Conservation (phyloP, 108 stramenopile genomes). For the Cyclotella baltica region DNA sequence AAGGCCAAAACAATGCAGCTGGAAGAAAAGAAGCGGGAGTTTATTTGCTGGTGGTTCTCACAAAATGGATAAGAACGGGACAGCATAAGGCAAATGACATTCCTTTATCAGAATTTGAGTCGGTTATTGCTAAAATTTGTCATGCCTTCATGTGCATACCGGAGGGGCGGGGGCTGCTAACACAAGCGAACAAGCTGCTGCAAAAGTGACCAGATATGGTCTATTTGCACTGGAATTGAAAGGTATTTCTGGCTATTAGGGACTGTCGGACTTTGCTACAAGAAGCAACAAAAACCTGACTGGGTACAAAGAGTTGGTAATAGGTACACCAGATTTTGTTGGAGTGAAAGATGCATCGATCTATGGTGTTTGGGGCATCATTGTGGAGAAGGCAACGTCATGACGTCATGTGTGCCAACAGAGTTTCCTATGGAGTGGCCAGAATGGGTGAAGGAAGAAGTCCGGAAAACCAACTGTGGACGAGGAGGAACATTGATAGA, state of each 20-base stretch:
- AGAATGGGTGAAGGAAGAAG: not conserved
- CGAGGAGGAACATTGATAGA: constrained; percentile 27
- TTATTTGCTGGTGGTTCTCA: not conserved
- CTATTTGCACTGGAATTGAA: not conserved
- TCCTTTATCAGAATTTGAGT: not conserved
- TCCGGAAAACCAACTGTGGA: not conserved
- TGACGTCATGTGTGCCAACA: constrained; percentile 2
- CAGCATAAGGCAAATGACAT: not conserved
- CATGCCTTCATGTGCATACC: too few relatives aligned
- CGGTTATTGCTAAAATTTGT: not conserved
- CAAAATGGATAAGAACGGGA: not conserved
- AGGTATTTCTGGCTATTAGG: not conserved
- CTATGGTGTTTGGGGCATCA: constrained; percentile 17
- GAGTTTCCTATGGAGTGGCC: constrained; percentile 40
- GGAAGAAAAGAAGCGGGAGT: not conserved
- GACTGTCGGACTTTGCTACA: not conserved
- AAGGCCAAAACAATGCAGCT: not conserved
- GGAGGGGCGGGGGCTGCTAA: too few relatives aligned
- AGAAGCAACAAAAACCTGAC: not conserved
- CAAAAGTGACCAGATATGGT: not conserved
- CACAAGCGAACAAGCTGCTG: not conserved
- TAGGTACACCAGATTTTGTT: constrained; percentile 9
- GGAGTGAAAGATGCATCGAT: constrained; percentile 31
- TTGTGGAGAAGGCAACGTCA: not conserved
- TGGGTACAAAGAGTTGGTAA: not conserved